Conservation (phyloP, 2,329 filamentous ascomycete species). For the Graphiopsis chlorocephala region DNA sequence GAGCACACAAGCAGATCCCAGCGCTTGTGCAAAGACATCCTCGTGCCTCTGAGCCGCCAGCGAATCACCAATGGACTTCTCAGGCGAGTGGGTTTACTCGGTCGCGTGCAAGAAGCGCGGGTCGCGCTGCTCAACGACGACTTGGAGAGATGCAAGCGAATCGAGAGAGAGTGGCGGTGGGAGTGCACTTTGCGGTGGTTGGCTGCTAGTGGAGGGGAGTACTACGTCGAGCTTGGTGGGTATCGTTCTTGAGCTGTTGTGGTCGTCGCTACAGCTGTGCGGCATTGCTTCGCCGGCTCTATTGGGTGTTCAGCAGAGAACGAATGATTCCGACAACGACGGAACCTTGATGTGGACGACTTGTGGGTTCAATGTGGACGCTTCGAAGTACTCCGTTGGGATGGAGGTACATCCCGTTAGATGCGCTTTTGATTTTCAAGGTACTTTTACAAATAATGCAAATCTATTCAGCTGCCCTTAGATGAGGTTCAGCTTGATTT, state of each 20-base stretch:
- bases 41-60: not conserved
- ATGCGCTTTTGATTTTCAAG: not conserved
- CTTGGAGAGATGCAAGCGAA: not conserved
- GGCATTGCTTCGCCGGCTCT: not conserved
- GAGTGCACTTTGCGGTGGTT: not conserved
- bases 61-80: not conserved
- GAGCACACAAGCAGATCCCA: not conserved
- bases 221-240: not conserved
- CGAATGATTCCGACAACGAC: not conserved
- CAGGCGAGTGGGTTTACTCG: not conserved
- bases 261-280: not conserved
- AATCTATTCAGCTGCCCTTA: not conserved
- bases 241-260: not conserved
- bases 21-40: not conserved
- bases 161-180: not conserved
- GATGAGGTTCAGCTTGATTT: conserved; percentile 66
- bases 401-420: not conserved
- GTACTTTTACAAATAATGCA: not conserved
- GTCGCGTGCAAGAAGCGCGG: not conserved
- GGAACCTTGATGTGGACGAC: not conserved
- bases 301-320: not conserved
- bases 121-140: not conserved
- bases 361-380: no score
- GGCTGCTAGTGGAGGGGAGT: not conserved
- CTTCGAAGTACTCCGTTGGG: not conserved